These are phyloP conservation scores for Trichocladium uniseriatum DNA, from an alignment of 495 filamentous ascomycete species.

Conservation along the genomic window DNA sequence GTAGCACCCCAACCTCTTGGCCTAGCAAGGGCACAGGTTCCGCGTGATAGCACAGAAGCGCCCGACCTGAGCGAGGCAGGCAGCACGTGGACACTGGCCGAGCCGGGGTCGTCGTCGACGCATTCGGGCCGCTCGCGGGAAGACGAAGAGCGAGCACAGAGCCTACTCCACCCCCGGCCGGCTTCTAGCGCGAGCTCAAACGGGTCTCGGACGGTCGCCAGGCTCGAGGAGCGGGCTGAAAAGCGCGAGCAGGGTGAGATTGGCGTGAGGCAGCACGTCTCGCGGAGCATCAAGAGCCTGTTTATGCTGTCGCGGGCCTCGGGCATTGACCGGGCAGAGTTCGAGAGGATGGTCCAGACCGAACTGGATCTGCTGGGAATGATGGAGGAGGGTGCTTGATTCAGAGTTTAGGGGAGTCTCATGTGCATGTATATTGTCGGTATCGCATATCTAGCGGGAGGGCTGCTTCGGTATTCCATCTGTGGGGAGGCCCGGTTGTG, in stretches of 20 bases:
- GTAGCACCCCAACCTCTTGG: constrained; percentile 31
- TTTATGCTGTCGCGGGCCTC: constrained; percentile 68
- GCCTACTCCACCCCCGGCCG: constrained; percentile 38
- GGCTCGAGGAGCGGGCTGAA: constrained; percentile 54
- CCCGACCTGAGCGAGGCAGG: constrained; percentile 19
- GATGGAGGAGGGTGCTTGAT: constrained; percentile 53
- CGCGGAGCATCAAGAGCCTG: constrained; percentile 78
- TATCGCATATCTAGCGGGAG: neutral
- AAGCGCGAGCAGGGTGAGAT: constrained; percentile 60
- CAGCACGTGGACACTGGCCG: constrained; percentile 31
- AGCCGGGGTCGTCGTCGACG: constrained; percentile 18
- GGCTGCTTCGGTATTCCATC: constrained; percentile 1
- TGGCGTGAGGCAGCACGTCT: constrained; percentile 82
- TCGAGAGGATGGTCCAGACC: constrained; percentile 67
- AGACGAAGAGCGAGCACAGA: constrained; percentile 20
- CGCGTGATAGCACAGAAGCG: constrained; percentile 11
- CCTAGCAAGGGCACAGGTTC: constrained; percentile 17
- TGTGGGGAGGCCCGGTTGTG: constrained; percentile 2
- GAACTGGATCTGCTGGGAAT: constrained; percentile 72
- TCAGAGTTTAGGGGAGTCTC: neutral
- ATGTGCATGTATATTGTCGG: neutral
- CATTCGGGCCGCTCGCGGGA: constrained; percentile 20
- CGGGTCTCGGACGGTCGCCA: constrained; percentile 50
- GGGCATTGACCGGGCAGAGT: constrained; percentile 76
- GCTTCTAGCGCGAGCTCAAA: constrained; percentile 45